Evolutionary conservation across 1,284 basidiomycete genomes (phyloP), one percentile per base, ranked within the genome.

Genomic region (Meripilus lineatus): DNA sequence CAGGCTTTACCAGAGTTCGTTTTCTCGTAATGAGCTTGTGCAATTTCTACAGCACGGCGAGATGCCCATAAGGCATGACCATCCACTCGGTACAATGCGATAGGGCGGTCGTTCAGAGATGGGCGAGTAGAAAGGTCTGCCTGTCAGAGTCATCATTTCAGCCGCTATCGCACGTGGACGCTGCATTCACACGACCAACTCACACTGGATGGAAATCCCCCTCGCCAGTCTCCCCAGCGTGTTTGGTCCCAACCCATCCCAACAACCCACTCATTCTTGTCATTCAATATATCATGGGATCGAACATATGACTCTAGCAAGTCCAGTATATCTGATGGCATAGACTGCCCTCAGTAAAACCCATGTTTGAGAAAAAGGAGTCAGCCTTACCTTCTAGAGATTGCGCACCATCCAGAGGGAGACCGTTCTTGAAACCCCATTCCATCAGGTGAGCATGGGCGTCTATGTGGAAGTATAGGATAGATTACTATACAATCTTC

Each of bases 211-310:
- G 93, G 93, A 56, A 93, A 94, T 22, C 72, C 62, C 21, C 74
- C 66, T 15, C 71, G 42, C 32, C 58, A 58, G 42, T 57, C 76
- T 1, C 73, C 53, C 84, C 84, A 88, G 46, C 75, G 71, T 4
- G 88, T 95, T 63, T 97, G 93, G 59, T 97, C 90, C 93, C 93
- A 97, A 4, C 93, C 93, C 69, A 87, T 79, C 3, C 91, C 93
- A 54, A 84, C 70, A 43, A 96, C 78, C 90, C 90, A 95, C 3
- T 63, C 68, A 3, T 73, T 70, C 5, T 65, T 68, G 46, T 81
- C 71, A 1, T 69, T 58, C 2, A 71, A 58, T n/a, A 84, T 58
- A 36, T 79, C 75, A 45, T 79, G 74, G 4, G 70, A 59, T 2
- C 65, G 55, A 38, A 92, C 75, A 53, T 89, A 88, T 0, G 59